These are phyloP conservation scores for Boletellus sp. DNA, from an alignment of 768 basidiomycete genomes.

Conservation along the genomic window DNA sequence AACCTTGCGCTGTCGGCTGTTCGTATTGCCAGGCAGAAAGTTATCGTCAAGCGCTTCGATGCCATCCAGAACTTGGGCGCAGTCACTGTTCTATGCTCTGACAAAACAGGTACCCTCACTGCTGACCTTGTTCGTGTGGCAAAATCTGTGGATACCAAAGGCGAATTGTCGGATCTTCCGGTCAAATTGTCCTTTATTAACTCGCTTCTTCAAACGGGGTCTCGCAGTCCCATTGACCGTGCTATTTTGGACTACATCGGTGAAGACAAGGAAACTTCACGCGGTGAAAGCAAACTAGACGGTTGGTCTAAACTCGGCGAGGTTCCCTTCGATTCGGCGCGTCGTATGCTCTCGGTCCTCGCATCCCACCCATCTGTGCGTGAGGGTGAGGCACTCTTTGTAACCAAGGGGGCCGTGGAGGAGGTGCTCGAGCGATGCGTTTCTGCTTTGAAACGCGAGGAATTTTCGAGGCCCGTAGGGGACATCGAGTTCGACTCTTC, in stretches of 20 bases:
- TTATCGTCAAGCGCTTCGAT: constrained; percentile 60
- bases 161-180: constrained; percentile 24
- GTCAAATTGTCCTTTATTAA: constrained; percentile 30
- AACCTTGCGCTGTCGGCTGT: constrained; percentile 57
- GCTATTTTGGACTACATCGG: constrained; percentile 30
- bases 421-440: constrained; percentile 32
- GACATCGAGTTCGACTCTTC: constrained; percentile 17
- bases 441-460: constrained; percentile 17
- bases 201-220: constrained; percentile 32
- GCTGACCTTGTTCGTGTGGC: constrained; percentile 36
- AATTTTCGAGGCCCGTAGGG: constrained; percentile 10
- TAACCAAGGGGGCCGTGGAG: constrained; percentile 32
- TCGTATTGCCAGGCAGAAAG: constrained; percentile 54
- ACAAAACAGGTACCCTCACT: constrained; percentile 65
- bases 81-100: constrained; percentile 53
- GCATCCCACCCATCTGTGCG: constrained; percentile 23
- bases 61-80: constrained; percentile 61
- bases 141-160: constrained; percentile 22
- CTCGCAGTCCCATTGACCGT: constrained; percentile 35
- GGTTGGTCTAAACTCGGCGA: constrained; percentile 32
- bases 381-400: constrained; percentile 20
- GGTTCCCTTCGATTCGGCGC: constrained; percentile 36
- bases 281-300: constrained; percentile 8
- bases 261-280: constrained; percentile 10
- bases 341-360: constrained; percentile 34